A percentile compares a stretch with the other conserved stretches of the same genome.
phyloP scores from a whole-genome alignment of 805 yeast species.

The Candida caryicola region DNA sequence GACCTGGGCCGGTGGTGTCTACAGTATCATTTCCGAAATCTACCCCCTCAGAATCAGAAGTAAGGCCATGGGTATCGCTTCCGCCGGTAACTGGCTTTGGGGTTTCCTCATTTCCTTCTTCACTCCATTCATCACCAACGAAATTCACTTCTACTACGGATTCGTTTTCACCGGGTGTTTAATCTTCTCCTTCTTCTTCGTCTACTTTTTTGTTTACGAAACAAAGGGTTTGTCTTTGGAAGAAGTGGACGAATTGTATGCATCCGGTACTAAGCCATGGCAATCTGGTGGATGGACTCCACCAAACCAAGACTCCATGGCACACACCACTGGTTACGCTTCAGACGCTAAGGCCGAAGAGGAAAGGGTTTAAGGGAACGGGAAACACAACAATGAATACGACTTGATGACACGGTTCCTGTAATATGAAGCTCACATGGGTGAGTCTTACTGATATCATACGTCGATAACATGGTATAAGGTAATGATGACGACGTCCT shows the following conservation, averaged over 20 bases:
- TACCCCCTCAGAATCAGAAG: slow-evolving; percentile 66
- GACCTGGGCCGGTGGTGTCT: slow-evolving; percentile 75
- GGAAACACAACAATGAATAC: too few relatives aligned
- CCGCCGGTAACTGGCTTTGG: slow-evolving; percentile 30
- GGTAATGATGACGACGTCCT: too few relatives aligned
- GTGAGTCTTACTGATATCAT: too few relatives aligned
- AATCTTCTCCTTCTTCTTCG: slow-evolving; percentile 61
- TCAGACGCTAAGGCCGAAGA: slow-evolving; percentile 30
- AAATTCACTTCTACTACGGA: slow-evolving; percentile 65
- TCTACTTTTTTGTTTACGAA: slow-evolving; percentile 69
- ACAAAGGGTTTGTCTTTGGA: slow-evolving; percentile 80
- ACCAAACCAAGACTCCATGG: slow-evolving; percentile 34
- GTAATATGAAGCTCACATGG: too few relatives aligned
- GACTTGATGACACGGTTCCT: too few relatives aligned
- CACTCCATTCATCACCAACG: slow-evolving; percentile 60
- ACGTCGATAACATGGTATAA: too few relatives aligned
- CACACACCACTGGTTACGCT: slow-evolving; percentile 38
- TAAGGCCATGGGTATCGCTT: slow-evolving; percentile 31
- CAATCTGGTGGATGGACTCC: slow-evolving; percentile 51
- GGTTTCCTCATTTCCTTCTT: slow-evolving; percentile 46
- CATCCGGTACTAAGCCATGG: slow-evolving; percentile 36
- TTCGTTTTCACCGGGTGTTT: slow-evolving; percentile 63
- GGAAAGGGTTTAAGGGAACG: slow-evolving; percentile 26
- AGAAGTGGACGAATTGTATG: slow-evolving; percentile 72
- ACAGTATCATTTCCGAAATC: slow-evolving; percentile 63